phyloP scores from a whole-genome alignment of 768 basidiomycete genomes.

The Leccinum boreale region DNA sequence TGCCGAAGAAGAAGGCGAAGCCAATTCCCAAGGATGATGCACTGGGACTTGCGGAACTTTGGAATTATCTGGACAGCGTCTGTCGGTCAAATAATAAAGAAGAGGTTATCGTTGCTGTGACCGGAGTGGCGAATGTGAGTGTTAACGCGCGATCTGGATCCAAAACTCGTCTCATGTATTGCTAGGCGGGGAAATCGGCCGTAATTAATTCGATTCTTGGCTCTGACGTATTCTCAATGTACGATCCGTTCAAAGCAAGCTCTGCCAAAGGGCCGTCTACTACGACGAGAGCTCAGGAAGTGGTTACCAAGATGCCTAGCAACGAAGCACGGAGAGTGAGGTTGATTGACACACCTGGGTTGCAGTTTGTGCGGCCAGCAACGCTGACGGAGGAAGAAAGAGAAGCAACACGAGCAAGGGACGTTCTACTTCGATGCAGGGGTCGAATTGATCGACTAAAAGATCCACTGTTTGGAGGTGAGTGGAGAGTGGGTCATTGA shows the following conservation, averaged over 20 bases:
- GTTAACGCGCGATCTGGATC: neutral
- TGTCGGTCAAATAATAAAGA: slow-evolving; percentile 46
- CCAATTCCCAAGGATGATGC: slow-evolving; percentile 50
- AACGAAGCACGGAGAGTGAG: slow-evolving; percentile 42
- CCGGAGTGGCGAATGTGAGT: slow-evolving; percentile 81
- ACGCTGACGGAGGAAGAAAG: slow-evolving; percentile 30
- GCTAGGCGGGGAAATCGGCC: slow-evolving; percentile 78
- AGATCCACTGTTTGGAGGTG: slow-evolving; percentile 70
- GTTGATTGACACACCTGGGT: slow-evolving; percentile 87
- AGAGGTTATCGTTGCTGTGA: slow-evolving; percentile 66
- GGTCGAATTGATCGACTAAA: slow-evolving; percentile 85
- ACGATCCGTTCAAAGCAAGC: slow-evolving; percentile 42
- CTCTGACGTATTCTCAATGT: slow-evolving; percentile 52
- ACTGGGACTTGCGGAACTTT: slow-evolving; percentile 53
- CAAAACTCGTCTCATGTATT: slow-evolving; percentile 5
- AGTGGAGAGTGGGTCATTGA: slow-evolving; percentile 26
- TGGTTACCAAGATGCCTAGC: slow-evolving; percentile 46
- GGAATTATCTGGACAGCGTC: slow-evolving; percentile 45
- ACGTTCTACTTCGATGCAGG: slow-evolving; percentile 74
- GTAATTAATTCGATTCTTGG: slow-evolving; percentile 75
- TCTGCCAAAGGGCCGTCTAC: slow-evolving; percentile 57
- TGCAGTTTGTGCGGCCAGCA: slow-evolving; percentile 46
- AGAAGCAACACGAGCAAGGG: slow-evolving; percentile 43
- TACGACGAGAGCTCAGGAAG: slow-evolving; percentile 69
- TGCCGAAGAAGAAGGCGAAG: slow-evolving; percentile 45